phyloP scores from a whole-genome alignment of 1,139 yeast species.

The Candida mesenterica region DNA sequence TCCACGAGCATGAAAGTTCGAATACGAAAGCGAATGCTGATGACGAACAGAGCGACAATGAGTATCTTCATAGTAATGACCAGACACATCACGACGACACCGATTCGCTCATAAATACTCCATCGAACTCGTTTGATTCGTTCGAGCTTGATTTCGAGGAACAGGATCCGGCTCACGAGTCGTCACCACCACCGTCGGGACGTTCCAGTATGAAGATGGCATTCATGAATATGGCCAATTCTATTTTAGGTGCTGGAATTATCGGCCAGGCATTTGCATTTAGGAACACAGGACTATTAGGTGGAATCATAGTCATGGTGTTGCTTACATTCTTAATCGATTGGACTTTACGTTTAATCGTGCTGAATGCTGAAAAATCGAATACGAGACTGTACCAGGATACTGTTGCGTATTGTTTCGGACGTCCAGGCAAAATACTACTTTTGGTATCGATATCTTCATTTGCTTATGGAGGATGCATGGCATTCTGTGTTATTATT shows the following conservation, averaged over 20 bases:
- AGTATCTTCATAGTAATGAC: not conserved
- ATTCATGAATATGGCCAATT: constrained; percentile 95
- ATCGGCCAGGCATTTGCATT: constrained; percentile 94
- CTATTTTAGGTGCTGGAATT: constrained; percentile 91
- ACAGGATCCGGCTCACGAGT: constrained; percentile 4
- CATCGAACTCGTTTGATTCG: not conserved
- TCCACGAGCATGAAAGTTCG: not conserved
- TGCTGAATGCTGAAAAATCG: constrained; percentile 76
- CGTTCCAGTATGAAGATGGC: constrained; percentile 74
- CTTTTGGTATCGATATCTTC: constrained; percentile 76
- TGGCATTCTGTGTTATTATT: constrained; percentile 91
- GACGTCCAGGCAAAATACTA: constrained; percentile 63
- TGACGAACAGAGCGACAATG: not conserved
- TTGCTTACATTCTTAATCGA: constrained; percentile 71
- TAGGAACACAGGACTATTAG: constrained; percentile 71
- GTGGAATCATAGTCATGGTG: constrained; percentile 65
- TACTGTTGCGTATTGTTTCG: constrained; percentile 79
- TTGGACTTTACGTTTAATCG: constrained; percentile 80
- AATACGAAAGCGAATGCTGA: not conserved
- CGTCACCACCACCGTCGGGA: constrained; percentile 11
- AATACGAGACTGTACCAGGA: constrained; percentile 82
- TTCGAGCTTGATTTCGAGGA: constrained; percentile 22
- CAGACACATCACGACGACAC: not conserved
- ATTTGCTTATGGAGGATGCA: constrained; percentile 92
- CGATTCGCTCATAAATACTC: constrained; percentile 1